Percentiles rank a stretch among this genome's conserved stretches.
Evolutionary conservation across 1,139 yeast genomes (phyloP).

Genomic region (Protomyces inouyei): DNA sequence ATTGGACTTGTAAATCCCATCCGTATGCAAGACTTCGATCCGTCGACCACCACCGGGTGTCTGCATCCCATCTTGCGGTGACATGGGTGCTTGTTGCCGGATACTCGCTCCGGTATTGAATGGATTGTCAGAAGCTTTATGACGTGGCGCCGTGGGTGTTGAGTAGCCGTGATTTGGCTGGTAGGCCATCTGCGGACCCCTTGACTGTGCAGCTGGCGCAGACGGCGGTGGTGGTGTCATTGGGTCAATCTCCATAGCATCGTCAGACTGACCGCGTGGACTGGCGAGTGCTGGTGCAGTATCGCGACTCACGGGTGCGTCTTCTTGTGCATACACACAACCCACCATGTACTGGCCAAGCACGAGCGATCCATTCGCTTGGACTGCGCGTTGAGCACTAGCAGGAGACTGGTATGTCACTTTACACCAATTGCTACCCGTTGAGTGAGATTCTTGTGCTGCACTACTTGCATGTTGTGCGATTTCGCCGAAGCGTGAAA

Average conservation of each 20-base stretch:
- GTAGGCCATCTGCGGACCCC: neutral
- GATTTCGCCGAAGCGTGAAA: constrained; percentile 73
- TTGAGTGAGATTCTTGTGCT: constrained; percentile 20
- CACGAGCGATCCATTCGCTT: constrained; percentile 70
- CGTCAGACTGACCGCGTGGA: constrained; percentile 1
- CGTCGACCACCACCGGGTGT: constrained; percentile 6
- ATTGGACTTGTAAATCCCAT: constrained; percentile 22
- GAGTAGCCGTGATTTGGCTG: neutral
- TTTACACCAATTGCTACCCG: constrained; percentile 65
- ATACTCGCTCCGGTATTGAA: neutral
- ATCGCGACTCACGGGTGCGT: constrained; percentile 11
- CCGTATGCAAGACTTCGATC: constrained; percentile 12
- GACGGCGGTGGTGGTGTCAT: constrained; percentile 12
- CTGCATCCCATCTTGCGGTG: neutral
- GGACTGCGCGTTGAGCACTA: constrained; percentile 75
- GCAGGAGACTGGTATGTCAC: constrained; percentile 71
- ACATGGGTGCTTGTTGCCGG: neutral
- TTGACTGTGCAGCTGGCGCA: neutral
- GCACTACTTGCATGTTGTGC: constrained; percentile 60
- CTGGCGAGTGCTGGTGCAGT: neutral
- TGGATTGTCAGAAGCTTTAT: neutral
- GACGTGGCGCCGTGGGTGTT: neutral
- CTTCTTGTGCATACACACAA: constrained; percentile 46
- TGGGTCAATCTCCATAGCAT: constrained; percentile 26
- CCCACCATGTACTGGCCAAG: constrained; percentile 66